phyloP scores from a whole-genome alignment of 495 filamentous ascomycete genomes.

The Letharia columbiana region DNA sequence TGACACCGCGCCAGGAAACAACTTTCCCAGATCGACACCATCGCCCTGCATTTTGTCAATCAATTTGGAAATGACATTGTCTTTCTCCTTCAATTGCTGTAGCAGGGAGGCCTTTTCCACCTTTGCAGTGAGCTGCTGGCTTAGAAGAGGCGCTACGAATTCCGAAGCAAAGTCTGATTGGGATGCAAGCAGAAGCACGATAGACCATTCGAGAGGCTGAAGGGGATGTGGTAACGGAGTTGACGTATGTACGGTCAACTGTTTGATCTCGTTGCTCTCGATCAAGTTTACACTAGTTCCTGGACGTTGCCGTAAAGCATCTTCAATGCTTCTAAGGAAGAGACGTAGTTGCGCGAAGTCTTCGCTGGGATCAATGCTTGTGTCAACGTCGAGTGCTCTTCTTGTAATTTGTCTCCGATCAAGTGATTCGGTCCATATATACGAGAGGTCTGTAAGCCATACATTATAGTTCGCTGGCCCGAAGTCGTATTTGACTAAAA shows the following conservation, averaged over 20 bases:
- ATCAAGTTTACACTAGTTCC: constrained; percentile 31
- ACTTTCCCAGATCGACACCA: constrained; percentile 54
- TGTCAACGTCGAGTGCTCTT: constrained; percentile 55
- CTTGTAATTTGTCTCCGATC: constrained; percentile 52
- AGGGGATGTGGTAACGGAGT: constrained; percentile 60
- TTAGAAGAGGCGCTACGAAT: constrained; percentile 62
- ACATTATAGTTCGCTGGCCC: constrained; percentile 55
- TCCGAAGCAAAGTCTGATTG: constrained; percentile 47
- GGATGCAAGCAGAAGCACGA: constrained; percentile 48
- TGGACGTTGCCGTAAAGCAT: constrained; percentile 44
- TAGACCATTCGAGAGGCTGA: constrained; percentile 59
- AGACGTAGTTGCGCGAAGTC: constrained; percentile 60
- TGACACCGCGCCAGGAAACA: constrained; percentile 59
- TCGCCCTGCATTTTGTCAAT: constrained; percentile 69
- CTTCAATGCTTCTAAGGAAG: constrained; percentile 62
- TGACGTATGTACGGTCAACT: constrained; percentile 49
- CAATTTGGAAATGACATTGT: constrained; percentile 64
- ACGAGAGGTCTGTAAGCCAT: constrained; percentile 73
- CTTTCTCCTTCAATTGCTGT: constrained; percentile 61
- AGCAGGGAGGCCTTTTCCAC: constrained; percentile 48
- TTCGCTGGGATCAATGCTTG: constrained; percentile 80
- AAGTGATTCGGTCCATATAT: constrained; percentile 73
- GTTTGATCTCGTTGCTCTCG: constrained; percentile 25
- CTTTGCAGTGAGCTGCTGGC: constrained; percentile 44
- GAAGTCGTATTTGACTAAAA: constrained; percentile 47